These are phyloP conservation scores for Boletellus deceptivus DNA, from an alignment of 1,284 basidiomycete species.

Conservation along the genomic window DNA sequence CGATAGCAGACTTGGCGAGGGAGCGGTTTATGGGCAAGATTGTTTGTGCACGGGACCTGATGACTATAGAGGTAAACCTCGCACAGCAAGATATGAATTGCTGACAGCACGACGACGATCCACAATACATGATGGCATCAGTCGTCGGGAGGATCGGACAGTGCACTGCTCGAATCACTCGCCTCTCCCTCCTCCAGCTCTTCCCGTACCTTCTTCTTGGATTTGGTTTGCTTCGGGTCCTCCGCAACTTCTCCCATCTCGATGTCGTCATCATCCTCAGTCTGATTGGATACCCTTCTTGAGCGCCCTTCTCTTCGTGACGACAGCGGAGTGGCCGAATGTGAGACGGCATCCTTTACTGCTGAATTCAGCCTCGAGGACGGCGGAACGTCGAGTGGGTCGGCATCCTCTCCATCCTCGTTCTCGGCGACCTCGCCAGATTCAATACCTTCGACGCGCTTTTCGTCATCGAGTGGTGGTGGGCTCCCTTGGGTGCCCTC, in stretches of 20 bases:
- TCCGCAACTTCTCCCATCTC: conserved; percentile 86
- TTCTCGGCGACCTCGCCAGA: conserved; percentile 37
- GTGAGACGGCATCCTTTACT: conserved; percentile 37
- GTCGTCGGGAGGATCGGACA: conserved; percentile 64
- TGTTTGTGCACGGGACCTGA: conserved; percentile 68
- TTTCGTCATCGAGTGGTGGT: conserved; percentile 37
- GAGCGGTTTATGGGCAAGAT: conserved; percentile 53
- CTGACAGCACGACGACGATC: conserved; percentile 9
- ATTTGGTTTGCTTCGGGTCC: conserved; percentile 48
- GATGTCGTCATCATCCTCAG: conserved; percentile 58
- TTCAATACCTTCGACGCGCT: conserved; percentile 38
- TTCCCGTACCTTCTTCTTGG: conserved; percentile 55
- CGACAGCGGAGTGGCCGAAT: conserved; percentile 31
- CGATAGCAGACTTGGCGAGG: conserved; percentile 56
- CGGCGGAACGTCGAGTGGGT: conserved; percentile 35
- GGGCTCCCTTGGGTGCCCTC: conserved; percentile 24
- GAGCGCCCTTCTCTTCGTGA: conserved; percentile 25
- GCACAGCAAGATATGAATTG: conserved; percentile 26
- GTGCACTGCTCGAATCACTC: conserved; percentile 69
- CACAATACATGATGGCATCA: conserved; percentile 13
- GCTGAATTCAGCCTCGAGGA: conserved; percentile 35
- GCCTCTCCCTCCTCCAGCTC: conserved; percentile 84
- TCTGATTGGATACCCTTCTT: conserved; percentile 24
- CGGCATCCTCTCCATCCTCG: conserved; percentile 37
- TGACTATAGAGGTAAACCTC: conserved; percentile 58